Conservation (phyloP, 805 yeast genomes). For the Ogataea siamensis region DNA sequence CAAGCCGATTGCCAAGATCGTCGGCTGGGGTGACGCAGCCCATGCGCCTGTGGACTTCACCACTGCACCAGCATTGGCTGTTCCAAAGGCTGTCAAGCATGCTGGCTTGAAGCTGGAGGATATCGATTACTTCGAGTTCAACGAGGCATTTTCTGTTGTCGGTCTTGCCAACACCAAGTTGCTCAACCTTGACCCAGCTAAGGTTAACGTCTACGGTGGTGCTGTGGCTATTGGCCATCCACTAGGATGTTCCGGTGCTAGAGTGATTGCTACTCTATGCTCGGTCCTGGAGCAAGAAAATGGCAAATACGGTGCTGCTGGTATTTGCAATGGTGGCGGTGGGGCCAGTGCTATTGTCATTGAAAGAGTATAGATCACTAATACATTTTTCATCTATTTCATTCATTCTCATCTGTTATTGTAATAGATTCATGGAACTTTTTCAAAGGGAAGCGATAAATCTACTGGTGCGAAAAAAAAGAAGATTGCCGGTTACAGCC, state of each 20-base stretch:
- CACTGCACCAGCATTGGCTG: slow-evolving; percentile 90
- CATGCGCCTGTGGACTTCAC: slow-evolving; percentile 94
- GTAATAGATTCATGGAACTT: too few species aligned
- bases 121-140: slow-evolving; percentile 90
- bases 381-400: too few species aligned
- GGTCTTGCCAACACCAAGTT: slow-evolving; percentile 86
- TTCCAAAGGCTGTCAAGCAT: slow-evolving; percentile 92
- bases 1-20: slow-evolving; percentile 84
- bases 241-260: slow-evolving; percentile 93
- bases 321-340: slow-evolving; percentile 99
- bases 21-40: slow-evolving; percentile 99
- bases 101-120: slow-evolving; percentile 65
- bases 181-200: slow-evolving; percentile 57
- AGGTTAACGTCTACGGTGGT: slow-evolving; percentile 90
- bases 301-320: slow-evolving; percentile 91
- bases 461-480: too few species aligned
- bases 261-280: slow-evolving; percentile 83
- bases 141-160: slow-evolving; percentile 97
- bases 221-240: slow-evolving; percentile 97
- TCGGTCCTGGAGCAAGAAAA: slow-evolving; percentile 80
- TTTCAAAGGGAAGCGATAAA: too few species aligned
- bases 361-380: slow-evolving; percentile 65
- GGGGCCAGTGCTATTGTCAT: slow-evolving; percentile 94
- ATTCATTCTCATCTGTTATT: too few species aligned
- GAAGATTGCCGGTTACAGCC: slow-evolving; percentile 24